Evolutionary conservation across 345 rosid species (phyloP).

Genomic region (Pistacia atlantica): DNA sequence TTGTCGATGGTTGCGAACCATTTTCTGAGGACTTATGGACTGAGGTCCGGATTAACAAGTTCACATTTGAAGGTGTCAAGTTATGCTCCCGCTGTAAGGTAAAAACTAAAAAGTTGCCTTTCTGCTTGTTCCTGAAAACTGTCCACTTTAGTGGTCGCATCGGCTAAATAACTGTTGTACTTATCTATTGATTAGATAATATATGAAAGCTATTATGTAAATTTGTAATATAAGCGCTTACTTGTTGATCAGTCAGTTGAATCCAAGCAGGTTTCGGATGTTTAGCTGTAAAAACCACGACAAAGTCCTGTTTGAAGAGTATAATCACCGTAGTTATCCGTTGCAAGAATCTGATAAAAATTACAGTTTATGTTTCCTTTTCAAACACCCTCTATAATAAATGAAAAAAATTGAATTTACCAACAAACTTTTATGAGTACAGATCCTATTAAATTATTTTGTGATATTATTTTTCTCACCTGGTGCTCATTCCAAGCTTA

Average conservation of each 20-base stretch:
- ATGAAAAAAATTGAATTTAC: not conserved
- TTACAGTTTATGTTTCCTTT: not conserved
- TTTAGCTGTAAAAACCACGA: not conserved
- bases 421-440: not conserved
- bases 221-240: not conserved
- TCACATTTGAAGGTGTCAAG: conserved; percentile 64
- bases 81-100: conserved; percentile 92
- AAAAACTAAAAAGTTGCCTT: conserved; percentile 11
- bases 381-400: not conserved
- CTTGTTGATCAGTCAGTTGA: not conserved
- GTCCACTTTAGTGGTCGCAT: not conserved
- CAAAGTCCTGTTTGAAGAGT: not conserved
- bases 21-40: conserved; percentile 88
- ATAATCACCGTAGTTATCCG: not conserved
- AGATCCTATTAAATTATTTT: not conserved
- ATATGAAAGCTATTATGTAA: not conserved
- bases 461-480: not conserved
- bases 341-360: not conserved
- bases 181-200: not conserved
- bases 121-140: conserved; percentile 1
- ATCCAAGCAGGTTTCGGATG: not conserved
- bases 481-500: not conserved
- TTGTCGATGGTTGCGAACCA: conserved; percentile 79
- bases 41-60: conserved; percentile 56
- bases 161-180: not conserved